A percentile compares a stretch with the other conserved stretches of the same genome.
These are phyloP conservation scores for Cryphonectria japonica DNA, from an alignment of 2,329 filamentous ascomycete species.

Conservation along the genomic window DNA sequence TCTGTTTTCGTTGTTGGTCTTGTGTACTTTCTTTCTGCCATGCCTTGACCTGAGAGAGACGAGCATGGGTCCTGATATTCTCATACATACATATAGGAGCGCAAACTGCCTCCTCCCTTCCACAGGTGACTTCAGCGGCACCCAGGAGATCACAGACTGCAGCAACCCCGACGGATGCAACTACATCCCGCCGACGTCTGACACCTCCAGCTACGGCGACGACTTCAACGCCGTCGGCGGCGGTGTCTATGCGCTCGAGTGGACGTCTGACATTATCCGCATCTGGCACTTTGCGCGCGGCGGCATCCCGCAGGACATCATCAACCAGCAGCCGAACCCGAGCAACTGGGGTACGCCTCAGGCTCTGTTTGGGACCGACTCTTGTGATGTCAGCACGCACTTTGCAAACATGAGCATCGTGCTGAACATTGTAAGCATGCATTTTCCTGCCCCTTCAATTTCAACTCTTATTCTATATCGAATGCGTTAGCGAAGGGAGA, in stretches of 20 bases:
- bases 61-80: not conserved
- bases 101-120: conserved; percentile 17
- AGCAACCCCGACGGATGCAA: conserved; percentile 51
- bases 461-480: not conserved
- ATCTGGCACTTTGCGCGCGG: conserved; percentile 78
- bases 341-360: conserved; percentile 68
- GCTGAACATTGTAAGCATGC: conserved; percentile 61
- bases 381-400: conserved; percentile 67
- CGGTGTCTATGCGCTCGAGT: conserved; percentile 73
- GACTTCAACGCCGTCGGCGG: conserved; percentile 68
- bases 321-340: conserved; percentile 61
- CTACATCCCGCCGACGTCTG: conserved; percentile 44
- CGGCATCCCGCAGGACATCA: conserved; percentile 68
- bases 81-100: conserved; percentile 24
- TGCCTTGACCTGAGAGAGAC: not conserved
- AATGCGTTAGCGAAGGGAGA: not conserved
- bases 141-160: conserved; percentile 41
- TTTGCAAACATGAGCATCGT: conserved; percentile 74
- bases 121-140: conserved; percentile 33
- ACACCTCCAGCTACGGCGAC: conserved; percentile 59
- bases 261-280: conserved; percentile 69
- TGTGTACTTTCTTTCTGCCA: too few relatives aligned
- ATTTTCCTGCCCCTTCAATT: too few relatives aligned
- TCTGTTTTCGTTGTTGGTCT: too few relatives aligned
- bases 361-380: conserved; percentile 66